Conservation (phyloP, 1,284 basidiomycete genomes). For the Tilletia setariae region DNA sequence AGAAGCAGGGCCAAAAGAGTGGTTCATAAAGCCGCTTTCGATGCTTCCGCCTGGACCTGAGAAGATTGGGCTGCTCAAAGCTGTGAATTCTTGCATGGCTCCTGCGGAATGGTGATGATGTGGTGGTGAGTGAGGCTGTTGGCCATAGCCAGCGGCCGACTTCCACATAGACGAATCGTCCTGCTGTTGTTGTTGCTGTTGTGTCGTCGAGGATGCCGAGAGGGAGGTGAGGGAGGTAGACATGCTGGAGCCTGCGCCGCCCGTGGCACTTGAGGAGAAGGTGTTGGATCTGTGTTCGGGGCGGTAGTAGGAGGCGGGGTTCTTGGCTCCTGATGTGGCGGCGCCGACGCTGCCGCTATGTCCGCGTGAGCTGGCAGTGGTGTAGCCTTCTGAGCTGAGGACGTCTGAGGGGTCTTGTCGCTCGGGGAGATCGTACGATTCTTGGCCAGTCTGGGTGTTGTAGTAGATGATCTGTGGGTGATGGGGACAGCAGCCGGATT, state of each 20-base stretch:
- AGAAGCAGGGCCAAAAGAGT: no score
- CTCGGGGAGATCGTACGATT: slow-evolving; percentile 73
- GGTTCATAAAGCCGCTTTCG: no score
- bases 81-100: no score
- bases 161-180: no score
- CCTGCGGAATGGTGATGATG: no score
- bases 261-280: neutral
- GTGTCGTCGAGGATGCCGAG: neutral
- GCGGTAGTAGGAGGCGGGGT: no score
- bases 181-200: neutral
- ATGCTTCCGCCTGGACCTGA: no score
- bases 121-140: no score
- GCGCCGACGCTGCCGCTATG: neutral
- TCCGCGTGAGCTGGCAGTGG: slow-evolving; percentile 8
- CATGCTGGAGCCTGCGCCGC: neutral
- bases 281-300: no score
- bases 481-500: neutral
- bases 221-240: neutral
- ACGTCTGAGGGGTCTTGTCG: neutral
- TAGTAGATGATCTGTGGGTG: slow-evolving; percentile 77
- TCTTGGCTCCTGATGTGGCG: no score
- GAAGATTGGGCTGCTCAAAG: no score
- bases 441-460: slow-evolving; percentile 84
- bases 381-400: slow-evolving; percentile 14
- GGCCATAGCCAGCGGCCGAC: no score